Evolutionary conservation across 768 basidiomycete species (phyloP).

Genomic region (Holtermanniella nyarrowii): DNA sequence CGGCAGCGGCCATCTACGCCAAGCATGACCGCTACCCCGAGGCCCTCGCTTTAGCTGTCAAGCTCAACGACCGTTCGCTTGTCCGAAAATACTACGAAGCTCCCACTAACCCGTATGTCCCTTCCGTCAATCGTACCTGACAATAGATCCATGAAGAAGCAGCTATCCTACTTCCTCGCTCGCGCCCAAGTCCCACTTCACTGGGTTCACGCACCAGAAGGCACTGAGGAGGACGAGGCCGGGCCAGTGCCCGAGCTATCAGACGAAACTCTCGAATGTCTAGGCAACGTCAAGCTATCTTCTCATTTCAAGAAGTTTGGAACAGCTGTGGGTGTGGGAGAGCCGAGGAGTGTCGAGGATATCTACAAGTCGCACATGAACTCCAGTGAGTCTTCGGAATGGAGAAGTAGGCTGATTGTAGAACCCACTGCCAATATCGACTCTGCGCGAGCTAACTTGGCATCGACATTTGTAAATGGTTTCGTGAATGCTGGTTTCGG

Average conservation of each 20-base stretch:
- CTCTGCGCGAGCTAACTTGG: conserved; percentile 86
- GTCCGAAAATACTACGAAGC: conserved; percentile 80
- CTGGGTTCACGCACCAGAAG: conserved; percentile 61
- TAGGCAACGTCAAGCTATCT: conserved; percentile 78
- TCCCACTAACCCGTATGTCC: conserved; percentile 69
- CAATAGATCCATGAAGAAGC: conserved; percentile 73
- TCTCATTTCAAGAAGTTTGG: conserved; percentile 80
- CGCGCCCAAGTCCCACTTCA: conserved; percentile 82
- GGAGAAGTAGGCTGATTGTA: conserved; percentile 26
- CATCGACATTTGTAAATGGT: conserved; percentile 95
- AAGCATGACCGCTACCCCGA: conserved; percentile 81
- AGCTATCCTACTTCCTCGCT: conserved; percentile 86
- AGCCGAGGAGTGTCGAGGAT: conserved; percentile 86
- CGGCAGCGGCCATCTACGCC: conserved; percentile 80
- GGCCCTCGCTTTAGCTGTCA: conserved; percentile 74
- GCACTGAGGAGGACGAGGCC: conserved; percentile 49
- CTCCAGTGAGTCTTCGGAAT: conserved; percentile 50
- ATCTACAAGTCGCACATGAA: conserved; percentile 96
- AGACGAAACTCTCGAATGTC: conserved; percentile 71
- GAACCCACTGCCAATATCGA: conserved; percentile 70
- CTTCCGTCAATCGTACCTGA: conserved; percentile 5
- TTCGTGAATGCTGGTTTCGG: conserved; percentile 98
- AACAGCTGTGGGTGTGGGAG: conserved; percentile 79
- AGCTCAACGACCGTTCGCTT: conserved; percentile 66
- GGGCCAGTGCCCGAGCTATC: conserved; percentile 55